Percentiles rank a stretch among this genome's conserved stretches.
These are phyloP conservation scores for Megacollybia marginata DNA, from an alignment of 768 basidiomycete species.

Conservation along the genomic window DNA sequence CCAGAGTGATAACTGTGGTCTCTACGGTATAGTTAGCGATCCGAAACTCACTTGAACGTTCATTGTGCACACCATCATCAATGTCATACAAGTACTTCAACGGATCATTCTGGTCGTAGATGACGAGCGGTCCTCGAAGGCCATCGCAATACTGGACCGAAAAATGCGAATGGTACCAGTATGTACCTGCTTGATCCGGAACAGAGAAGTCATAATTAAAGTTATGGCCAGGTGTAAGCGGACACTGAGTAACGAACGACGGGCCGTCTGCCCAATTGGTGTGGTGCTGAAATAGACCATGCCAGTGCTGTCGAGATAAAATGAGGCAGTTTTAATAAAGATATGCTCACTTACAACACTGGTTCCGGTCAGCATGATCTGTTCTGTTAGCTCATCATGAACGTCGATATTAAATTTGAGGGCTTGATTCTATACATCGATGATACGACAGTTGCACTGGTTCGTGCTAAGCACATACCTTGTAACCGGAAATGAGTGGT, in stretches of 20 bases:
- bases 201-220: slow-evolving; percentile 27
- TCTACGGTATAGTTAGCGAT: slow-evolving; percentile 11
- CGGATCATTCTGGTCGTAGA: slow-evolving; percentile 22
- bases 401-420: slow-evolving; percentile 29
- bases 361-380: slow-evolving; percentile 28
- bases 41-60: slow-evolving; percentile 1
- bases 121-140: slow-evolving; percentile 15
- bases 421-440: slow-evolving; percentile 14
- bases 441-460: not conserved
- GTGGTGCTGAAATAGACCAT: slow-evolving; percentile 16
- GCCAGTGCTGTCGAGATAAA: slow-evolving; percentile 13
- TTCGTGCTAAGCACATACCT: not conserved
- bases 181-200: slow-evolving; percentile 24
- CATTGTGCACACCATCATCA: slow-evolving; percentile 21
- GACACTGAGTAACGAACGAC: slow-evolving; percentile 25
- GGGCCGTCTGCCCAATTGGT: slow-evolving; percentile 21
- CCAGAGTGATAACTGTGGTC: slow-evolving; percentile 38
- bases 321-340: not conserved
- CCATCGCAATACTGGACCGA: slow-evolving; percentile 27
- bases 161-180: slow-evolving; percentile 10
- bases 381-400: slow-evolving; percentile 27
- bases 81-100: slow-evolving; percentile 20
- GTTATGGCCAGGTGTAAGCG: slow-evolving; percentile 22
- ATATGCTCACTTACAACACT: slow-evolving; percentile 24
- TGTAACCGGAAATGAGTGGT: slow-evolving; percentile 5